A percentile compares a stretch with the other conserved stretches of the same genome.
These are phyloP conservation scores for Fonsecaea multimorphosa DNA, from an alignment of 2,329 filamentous ascomycete genomes.

Conservation along the genomic window DNA sequence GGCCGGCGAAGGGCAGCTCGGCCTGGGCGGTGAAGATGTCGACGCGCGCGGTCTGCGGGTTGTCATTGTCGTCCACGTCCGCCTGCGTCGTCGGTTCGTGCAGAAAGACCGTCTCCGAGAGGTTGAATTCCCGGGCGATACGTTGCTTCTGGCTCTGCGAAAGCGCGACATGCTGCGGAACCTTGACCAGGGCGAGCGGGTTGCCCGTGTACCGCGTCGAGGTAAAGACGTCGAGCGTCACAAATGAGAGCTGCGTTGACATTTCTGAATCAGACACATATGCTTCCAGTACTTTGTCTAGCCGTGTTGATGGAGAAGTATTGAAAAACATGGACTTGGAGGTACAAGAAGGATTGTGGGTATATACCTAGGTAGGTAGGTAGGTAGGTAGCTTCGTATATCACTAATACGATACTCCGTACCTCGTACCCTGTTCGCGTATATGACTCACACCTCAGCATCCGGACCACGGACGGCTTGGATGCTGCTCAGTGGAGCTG, in stretches of 20 bases:
- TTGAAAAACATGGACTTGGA: too few species aligned
- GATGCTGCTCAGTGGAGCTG: neutral
- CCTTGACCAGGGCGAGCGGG: constrained; percentile 61
- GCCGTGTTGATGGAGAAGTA: neutral
- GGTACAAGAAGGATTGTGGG: neutral
- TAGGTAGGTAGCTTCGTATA: neutral
- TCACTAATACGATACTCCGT: constrained; percentile 9
- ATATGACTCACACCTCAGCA: neutral
- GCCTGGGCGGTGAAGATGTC: constrained; percentile 61
- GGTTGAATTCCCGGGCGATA: constrained; percentile 64
- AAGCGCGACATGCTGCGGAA: constrained; percentile 46
- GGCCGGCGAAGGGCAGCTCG: constrained; percentile 65
- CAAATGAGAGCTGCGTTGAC: constrained; percentile 40
- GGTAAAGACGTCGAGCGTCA: constrained; percentile 54
- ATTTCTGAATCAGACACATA: neutral
- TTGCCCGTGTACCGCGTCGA: constrained; percentile 56
- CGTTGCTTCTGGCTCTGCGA: constrained; percentile 59
- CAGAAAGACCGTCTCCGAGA: constrained; percentile 64
- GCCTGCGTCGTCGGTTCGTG: constrained; percentile 47
- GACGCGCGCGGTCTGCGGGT: constrained; percentile 50
- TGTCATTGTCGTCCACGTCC: constrained; percentile 22
- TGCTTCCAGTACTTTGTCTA: neutral
- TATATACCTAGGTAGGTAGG: too few species aligned
- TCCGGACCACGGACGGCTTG: neutral
- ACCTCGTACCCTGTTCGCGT: neutral